Evolutionary conservation across 2,329 filamentous ascomycete genomes (phyloP).

Genomic region (Scedosporium dehoogii): DNA sequence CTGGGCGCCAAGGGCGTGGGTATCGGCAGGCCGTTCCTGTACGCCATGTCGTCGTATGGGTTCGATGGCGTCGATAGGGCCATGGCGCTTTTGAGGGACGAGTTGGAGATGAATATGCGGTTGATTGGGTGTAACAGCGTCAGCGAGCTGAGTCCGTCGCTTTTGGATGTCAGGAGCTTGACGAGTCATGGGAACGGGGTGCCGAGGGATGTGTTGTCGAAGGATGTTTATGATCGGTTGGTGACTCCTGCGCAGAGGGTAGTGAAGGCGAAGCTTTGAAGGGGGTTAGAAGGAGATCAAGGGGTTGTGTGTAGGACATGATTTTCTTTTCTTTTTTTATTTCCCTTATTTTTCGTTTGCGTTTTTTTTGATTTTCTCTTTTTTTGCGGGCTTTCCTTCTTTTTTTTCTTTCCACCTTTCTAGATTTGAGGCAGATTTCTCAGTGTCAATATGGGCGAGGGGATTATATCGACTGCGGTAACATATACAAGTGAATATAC

Average conservation of each 20-base stretch:
- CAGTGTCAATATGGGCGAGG: background rate
- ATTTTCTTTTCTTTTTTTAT: too few species aligned
- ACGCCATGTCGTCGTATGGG: slow-evolving; percentile 91
- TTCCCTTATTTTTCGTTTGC: too few species aligned
- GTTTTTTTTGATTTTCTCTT: too few species aligned
- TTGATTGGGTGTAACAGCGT: slow-evolving; percentile 72
- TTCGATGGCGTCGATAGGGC: slow-evolving; percentile 78
- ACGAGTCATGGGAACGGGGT: slow-evolving; percentile 38
- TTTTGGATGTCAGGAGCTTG: slow-evolving; percentile 71
- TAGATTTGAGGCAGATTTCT: background rate
- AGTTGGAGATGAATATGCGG: slow-evolving; percentile 99
- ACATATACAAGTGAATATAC: background rate
- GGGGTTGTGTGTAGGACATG: background rate
- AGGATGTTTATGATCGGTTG: slow-evolving; percentile 43
- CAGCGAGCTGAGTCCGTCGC: slow-evolving; percentile 65
- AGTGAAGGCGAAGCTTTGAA: slow-evolving; percentile 36
- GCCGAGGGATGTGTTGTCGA: slow-evolving; percentile 37
- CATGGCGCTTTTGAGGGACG: slow-evolving; percentile 86
- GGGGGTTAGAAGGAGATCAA: too few species aligned
- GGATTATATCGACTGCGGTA: background rate
- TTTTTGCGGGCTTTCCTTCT: too few species aligned
- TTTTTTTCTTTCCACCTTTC: too few species aligned
- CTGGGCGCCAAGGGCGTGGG: slow-evolving; percentile 87
- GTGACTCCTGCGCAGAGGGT: slow-evolving; percentile 38
- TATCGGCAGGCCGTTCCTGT: slow-evolving; percentile 89